Evolutionary conservation across 441 rosid species (phyloP), one percentile per base, ranked within the genome.

Genomic region (Euphorbia schlechtendalii): DNA sequence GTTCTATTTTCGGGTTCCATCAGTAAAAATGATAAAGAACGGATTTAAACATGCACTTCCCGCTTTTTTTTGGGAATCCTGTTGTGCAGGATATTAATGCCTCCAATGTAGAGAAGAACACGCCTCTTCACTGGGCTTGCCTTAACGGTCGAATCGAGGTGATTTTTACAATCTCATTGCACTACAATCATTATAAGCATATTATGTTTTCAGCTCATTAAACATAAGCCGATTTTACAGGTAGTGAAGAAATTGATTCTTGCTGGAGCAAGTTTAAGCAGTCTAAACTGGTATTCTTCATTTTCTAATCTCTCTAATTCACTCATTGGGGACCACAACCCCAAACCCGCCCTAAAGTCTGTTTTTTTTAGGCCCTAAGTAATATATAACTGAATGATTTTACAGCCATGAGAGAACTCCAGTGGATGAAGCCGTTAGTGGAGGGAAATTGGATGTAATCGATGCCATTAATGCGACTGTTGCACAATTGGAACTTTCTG

Each of bases 91-190:
- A 90, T 66, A 68, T 88, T 6, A 82, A 90, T 63, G 83, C 84
- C 61, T 77, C 70, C 59, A 93, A 93, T 53, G 78, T 56, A 52
- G 97, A 93, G 80, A 90, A 80, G 70, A 93, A 90, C 76, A 80
- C 92, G 18, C 91, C 98, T 56, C 86, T 88, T 68, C 98, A 93
- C 66, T 90, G 89, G 85, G 97, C 96, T 73, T 85, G 97, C 76
- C 85, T 88, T 67, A 93, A 88, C 64, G 93, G 97, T 40, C 92
- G 72, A 63, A 64, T 78, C 48, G 92, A 88, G 91, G 98, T 90
- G 76, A 73, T 68, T 51, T 55, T 21, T 32, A 3, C 51, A 6
- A 10, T 67, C 38, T 36, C 7, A 18, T 34, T 38, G 40, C 55
- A 48, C 41, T 13, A 9, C 32, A 58, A 41, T 63, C 46, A 28